Evolutionary conservation across 768 basidiomycete genomes (phyloP).

Genomic region (Gautieria morchelliformis): DNA sequence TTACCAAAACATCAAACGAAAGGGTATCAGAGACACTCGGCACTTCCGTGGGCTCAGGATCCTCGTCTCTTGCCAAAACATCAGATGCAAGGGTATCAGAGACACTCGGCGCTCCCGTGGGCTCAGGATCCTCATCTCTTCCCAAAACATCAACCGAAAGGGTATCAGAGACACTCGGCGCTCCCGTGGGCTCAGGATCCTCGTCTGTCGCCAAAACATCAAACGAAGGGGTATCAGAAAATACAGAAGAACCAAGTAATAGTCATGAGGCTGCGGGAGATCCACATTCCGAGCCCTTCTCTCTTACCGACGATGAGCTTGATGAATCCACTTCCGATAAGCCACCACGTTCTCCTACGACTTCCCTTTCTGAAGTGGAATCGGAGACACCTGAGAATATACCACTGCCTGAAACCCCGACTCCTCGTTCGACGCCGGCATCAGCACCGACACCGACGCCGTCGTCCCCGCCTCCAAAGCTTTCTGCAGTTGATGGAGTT

Average conservation of each 20-base stretch:
- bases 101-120: too few species aligned
- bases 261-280: neutral
- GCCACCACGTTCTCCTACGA: neutral
- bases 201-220: neutral
- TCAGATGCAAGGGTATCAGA: too few species aligned
- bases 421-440: slow-evolving; percentile 22
- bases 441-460: slow-evolving; percentile 20
- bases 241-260: neutral
- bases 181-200: slow-evolving; percentile 1
- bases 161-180: neutral
- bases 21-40: neutral
- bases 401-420: slow-evolving; percentile 43
- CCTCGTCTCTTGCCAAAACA: slow-evolving; percentile 2
- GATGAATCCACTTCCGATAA: slow-evolving; percentile 19
- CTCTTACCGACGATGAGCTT: neutral
- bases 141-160: too few species aligned
- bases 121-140: too few species aligned
- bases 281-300: slow-evolving; percentile 27
- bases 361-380: slow-evolving; percentile 12
- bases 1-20: too few species aligned
- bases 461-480: slow-evolving; percentile 14
- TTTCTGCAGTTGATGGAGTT: slow-evolving; percentile 19
- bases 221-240: neutral
- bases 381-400: slow-evolving; percentile 19
- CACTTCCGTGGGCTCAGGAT: too few species aligned